These are phyloP conservation scores for Neurospora sp. DNA, from an alignment of 495 filamentous ascomycete species.

Conservation along the genomic window DNA sequence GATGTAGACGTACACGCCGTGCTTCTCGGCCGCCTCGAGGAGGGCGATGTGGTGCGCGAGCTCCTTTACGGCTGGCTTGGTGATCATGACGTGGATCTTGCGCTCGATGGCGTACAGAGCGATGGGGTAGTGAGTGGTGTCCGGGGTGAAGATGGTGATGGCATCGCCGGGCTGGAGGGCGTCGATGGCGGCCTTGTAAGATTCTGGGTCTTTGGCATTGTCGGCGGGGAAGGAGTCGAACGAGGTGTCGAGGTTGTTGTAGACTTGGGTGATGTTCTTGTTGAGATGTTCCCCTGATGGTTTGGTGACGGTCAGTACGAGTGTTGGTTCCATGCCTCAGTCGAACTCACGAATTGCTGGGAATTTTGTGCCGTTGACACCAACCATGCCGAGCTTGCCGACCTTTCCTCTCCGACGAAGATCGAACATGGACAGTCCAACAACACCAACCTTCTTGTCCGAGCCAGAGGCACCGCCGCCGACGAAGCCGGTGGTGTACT, in stretches of 20 bases:
- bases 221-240: conserved; percentile 76
- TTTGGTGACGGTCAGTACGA: not conserved
- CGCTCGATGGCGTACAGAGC: conserved; percentile 85
- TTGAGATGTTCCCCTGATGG: conserved; percentile 67
- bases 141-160: conserved; percentile 95
- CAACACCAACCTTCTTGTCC: conserved; percentile 90
- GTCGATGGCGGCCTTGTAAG: conserved; percentile 88
- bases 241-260: conserved; percentile 75
- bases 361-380: conserved; percentile 77
- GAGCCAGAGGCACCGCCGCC: conserved; percentile 65
- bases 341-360: conserved; percentile 69
- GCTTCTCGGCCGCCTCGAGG: conserved; percentile 57
- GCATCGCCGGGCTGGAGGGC: conserved; percentile 71
- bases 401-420: conserved; percentile 82
- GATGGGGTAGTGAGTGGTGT: conserved; percentile 91
- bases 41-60: conserved; percentile 70
- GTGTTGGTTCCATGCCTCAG: not conserved
- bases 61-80: conserved; percentile 85
- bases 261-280: conserved; percentile 78
- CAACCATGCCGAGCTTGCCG: conserved; percentile 77
- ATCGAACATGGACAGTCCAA: conserved; percentile 84
- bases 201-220: conserved; percentile 58
- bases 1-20: conserved; percentile 82
- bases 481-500: conserved; percentile 91
- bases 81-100: conserved; percentile 81